Base-by-base conservation (phyloP, 805 yeast genomes). In the Metschnikowia similis region DNA sequence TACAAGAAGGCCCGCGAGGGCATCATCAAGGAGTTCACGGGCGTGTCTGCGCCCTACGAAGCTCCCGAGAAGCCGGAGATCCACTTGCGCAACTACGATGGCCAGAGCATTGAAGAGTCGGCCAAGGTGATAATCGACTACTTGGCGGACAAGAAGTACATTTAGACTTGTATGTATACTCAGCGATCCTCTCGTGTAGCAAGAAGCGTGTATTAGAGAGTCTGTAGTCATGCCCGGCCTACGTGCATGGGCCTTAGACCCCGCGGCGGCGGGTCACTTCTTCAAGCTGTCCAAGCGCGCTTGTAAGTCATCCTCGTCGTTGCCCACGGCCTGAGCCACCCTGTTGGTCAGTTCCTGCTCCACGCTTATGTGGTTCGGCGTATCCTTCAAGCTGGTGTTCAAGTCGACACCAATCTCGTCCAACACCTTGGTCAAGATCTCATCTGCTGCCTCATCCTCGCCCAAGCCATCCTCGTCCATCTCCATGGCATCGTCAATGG, bases 1-100 rank as follows among this genome's bases (percentile, higher is more conserved):
- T 92, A 92, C 76, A 90, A 90, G 72, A 92, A 92, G 79, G 98
- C 98, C 14, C 83, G 97, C 69, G 94, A 90, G 63, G 98, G 98
- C 34, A 74, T 86, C 53, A 91, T 91, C 67, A 88, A 88, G 71
- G 96, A 91, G 65, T 91, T 91, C 74, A 91, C 98, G 13, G 98
- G 98, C 50, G 86, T 91, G 50, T 84, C 90, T 56, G 97, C 97
- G 9, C 98, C 98, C 35, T 91, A 91, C 67, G 98, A 91, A 75
- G 94, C 87, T 3, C 98, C 98, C 45, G 85, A 79, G 58, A 62
- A 70, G 34, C 89, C 98, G 28, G 98, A 91, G 72, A 76, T 91
- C 52, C 91, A 85, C 64, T 72, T 91, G 65, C 81, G 80, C 59
- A 89, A 92, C 50, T 85, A 86, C 64, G 64, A 66, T 48, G 76